Conservation (phyloP, 176 grass and related monocot genomes). For the Chloris gayana region DNA sequence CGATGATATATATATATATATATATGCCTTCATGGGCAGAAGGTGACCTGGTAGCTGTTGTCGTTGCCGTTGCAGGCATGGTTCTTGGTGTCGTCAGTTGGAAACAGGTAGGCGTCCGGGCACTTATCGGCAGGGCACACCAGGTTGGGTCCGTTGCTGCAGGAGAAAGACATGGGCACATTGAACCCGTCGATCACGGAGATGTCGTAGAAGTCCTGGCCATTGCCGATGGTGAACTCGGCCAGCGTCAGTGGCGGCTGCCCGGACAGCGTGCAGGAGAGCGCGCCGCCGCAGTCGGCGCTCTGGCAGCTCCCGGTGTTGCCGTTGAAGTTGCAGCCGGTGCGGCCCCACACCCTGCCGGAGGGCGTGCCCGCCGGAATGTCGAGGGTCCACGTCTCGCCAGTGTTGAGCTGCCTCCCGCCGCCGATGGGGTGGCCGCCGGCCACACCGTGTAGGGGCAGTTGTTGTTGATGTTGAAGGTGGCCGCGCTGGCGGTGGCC, state of each 20-base stretch:
- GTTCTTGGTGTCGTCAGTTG: background rate
- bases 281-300: background rate
- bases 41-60: background rate
- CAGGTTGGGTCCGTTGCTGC: background rate
- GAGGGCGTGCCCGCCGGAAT: background rate
- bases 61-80: background rate
- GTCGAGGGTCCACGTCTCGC: background rate
- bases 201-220: background rate
- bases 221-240: background rate
- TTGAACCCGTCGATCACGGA: background rate
- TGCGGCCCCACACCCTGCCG: constrained; percentile 29
- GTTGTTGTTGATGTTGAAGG: constrained; percentile 54
- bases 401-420: background rate
- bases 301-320: background rate
- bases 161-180: background rate
- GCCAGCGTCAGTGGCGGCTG: background rate
- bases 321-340: constrained; percentile 26
- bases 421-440: constrained; percentile 33
- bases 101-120: background rate
- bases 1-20: too few species aligned
- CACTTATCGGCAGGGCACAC: background rate
- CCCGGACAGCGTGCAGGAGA: background rate
- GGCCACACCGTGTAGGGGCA: constrained; percentile 59
- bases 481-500: background rate
- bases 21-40: background rate